Evolutionary conservation across 768 basidiomycete genomes (phyloP).

Genomic region (Mycena indigotica): DNA sequence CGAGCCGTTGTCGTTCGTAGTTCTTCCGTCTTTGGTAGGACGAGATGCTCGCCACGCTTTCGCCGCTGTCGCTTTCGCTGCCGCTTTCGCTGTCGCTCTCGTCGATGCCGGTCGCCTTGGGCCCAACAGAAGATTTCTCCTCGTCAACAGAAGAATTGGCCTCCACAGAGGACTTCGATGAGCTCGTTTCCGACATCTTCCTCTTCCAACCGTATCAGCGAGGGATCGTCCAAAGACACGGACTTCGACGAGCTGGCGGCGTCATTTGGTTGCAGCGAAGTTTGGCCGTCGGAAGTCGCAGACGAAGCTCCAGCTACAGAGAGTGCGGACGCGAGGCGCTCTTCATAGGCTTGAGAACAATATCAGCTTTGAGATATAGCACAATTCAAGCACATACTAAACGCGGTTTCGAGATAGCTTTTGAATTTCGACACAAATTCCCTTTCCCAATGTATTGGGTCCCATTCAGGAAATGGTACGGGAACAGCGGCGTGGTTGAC

Average conservation of each 20-base stretch:
- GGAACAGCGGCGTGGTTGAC: background rate
- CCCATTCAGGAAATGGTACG: background rate
- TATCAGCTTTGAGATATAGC: background rate
- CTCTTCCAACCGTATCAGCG: background rate
- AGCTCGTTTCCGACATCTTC: background rate
- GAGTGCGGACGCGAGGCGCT: background rate
- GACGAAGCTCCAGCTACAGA: background rate
- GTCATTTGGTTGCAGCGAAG: background rate
- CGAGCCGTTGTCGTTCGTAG: background rate
- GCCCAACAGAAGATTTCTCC: background rate
- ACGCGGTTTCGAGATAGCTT: background rate
- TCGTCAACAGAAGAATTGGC: background rate
- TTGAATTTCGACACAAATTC: background rate
- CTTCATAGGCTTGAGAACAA: background rate
- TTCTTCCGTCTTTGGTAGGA: background rate
- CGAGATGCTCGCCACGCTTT: background rate
- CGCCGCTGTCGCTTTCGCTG: background rate
- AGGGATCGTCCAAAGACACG: too few species aligned
- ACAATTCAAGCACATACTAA: background rate
- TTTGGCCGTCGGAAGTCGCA: background rate
- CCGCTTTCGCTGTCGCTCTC: background rate
- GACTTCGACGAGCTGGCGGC: background rate
- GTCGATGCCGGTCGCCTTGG: background rate
- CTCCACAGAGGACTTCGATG: background rate
- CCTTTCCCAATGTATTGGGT: background rate